phyloP scores from a whole-genome alignment of 2,329 filamentous ascomycete species.

The Pestalotiopsis sp. region DNA sequence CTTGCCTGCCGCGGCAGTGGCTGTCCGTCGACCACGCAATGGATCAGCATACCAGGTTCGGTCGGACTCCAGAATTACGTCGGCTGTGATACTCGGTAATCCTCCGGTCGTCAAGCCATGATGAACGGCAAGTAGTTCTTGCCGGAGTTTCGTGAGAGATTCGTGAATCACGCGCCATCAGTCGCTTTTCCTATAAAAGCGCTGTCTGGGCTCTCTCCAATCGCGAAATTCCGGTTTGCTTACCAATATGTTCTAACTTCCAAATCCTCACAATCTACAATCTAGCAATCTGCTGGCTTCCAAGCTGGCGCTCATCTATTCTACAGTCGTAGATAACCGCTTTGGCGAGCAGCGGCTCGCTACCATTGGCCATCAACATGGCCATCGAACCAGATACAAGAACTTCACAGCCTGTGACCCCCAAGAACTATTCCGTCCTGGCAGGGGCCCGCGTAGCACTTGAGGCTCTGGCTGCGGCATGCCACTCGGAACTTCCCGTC shows the following conservation, averaged over 20 bases:
- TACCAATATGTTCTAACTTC: neutral
- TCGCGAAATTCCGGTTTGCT: neutral
- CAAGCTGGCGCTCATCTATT: slow-evolving; percentile 1
- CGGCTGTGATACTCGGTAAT: slow-evolving; percentile 1
- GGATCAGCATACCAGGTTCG: slow-evolving; percentile 8
- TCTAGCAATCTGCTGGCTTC: neutral
- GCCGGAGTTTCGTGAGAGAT: neutral
- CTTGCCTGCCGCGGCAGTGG: slow-evolving; percentile 4
- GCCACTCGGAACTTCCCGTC: slow-evolving; percentile 32
- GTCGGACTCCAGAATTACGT: neutral
- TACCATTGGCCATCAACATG: slow-evolving; percentile 17
- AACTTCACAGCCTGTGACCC: neutral
- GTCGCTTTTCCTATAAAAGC: neutral
- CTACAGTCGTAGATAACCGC: slow-evolving; percentile 10
- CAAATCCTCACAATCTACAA: neutral
- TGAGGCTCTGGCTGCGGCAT: slow-evolving; percentile 26
- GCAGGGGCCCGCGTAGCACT: slow-evolving; percentile 33
- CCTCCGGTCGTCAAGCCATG: neutral
- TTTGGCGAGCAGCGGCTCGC: slow-evolving; percentile 13
- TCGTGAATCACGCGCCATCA: neutral
- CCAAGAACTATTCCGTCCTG: slow-evolving; percentile 32
- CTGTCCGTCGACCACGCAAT: neutral
- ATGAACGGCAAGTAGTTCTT: neutral
- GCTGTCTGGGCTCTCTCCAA: neutral
- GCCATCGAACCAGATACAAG: slow-evolving; percentile 15